A percentile compares a stretch with the other conserved stretches of the same genome.
phyloP scores from a whole-genome alignment of 2,329 filamentous ascomycete genomes.

The Neonectria faginata region DNA sequence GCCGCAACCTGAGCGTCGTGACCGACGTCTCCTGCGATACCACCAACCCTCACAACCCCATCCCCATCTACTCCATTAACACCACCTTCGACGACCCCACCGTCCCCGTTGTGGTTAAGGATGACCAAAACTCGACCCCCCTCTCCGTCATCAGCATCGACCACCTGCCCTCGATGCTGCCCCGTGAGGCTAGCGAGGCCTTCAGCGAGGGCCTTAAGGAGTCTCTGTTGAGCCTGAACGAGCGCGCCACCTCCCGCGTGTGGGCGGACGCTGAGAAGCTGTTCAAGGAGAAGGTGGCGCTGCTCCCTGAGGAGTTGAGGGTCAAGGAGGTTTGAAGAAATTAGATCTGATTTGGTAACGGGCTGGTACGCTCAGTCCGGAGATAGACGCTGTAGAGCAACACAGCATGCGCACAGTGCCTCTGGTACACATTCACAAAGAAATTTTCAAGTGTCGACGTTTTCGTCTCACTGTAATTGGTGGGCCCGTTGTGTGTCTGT shows the following conservation, averaged over 20 bases:
- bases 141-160: slow-evolving; percentile 89
- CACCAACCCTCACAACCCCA: slow-evolving; percentile 75
- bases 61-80: slow-evolving; percentile 85
- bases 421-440: background rate
- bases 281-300: slow-evolving; percentile 80
- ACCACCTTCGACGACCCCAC: slow-evolving; percentile 93
- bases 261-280: slow-evolving; percentile 88
- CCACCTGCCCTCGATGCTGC: slow-evolving; percentile 84
- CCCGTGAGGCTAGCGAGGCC: slow-evolving; percentile 86
- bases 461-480: background rate
- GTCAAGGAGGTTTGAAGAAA: slow-evolving; percentile 39
- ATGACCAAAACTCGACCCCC: slow-evolving; percentile 62
- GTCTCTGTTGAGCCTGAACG: slow-evolving; percentile 80
- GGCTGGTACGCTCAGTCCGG: slow-evolving; percentile 10
- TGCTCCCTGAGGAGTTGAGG: slow-evolving; percentile 40
- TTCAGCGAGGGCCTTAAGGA: slow-evolving; percentile 85
- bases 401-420: background rate
- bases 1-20: slow-evolving; percentile 81
- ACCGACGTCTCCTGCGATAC: slow-evolving; percentile 84
- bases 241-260: slow-evolving; percentile 78
- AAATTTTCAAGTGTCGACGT: background rate
- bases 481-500: background rate
- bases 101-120: slow-evolving; percentile 74
- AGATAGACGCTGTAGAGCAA: slow-evolving; percentile 5
- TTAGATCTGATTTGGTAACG: slow-evolving; percentile 10